Evolutionary conservation across 2,329 filamentous ascomycete genomes (phyloP), one percentile per base, ranked within the genome.

Genomic region (Didymellaceae sp.): DNA sequence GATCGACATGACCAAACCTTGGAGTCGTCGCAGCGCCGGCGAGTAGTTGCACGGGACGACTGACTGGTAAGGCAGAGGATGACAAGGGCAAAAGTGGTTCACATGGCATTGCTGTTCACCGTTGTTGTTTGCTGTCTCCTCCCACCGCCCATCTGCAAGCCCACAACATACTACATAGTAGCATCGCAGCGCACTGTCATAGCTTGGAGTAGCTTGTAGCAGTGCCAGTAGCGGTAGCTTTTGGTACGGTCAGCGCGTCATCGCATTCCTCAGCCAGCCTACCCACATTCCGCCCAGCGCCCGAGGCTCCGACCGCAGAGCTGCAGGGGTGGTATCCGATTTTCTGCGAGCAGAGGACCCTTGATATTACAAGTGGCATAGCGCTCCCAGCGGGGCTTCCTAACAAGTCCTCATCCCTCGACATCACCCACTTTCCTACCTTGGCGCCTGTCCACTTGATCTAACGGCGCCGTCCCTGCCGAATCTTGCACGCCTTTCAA

Each of bases 361-460:
- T 63, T 50, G 49, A 38, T 46, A 37, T 45, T 52, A 20, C 24
- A 54, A 55, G 28, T 24, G 52, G 52, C 46, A 40, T 58, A 58
- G 52, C 50, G 42, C 18, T 33, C 49, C 52, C 46, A 50, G 51
- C 53, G 49, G 48, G 53, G 55, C 33, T 32, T 44, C 42, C 35
- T 56, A 63, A 61, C 58, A 56, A 62, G 42, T 42, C 42, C 42
- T 38, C 48, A 46, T 52, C 56, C 58, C 54, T 62, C 59, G 52
- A 48, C 54, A 45, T 41, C 54, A 57, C 52, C 61, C 63, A 62
- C 59, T 55, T 47, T 48, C 25, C 43, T 53, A 55, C 43, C 63
- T 65, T 64, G 62, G 61, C 62, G 51, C 41, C 49, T 34, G 45
- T 54, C 57, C 57, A 61, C 60, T 58, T 59, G 57, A 55, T 60